phyloP scores from a whole-genome alignment of 169 alveolate species.

The Toxoplasma gondii region DNA sequence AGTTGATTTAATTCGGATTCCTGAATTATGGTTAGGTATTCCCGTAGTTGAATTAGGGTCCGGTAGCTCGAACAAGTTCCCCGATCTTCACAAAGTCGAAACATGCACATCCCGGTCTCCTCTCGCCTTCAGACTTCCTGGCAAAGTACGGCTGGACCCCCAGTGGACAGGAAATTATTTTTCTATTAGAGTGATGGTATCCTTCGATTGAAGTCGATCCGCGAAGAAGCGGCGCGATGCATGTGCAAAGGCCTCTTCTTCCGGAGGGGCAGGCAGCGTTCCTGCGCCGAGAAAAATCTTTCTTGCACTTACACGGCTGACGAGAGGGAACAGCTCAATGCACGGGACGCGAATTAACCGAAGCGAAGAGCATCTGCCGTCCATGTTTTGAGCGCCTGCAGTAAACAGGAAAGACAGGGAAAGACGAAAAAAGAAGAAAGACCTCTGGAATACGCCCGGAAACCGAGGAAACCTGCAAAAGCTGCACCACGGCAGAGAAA shows the following conservation, averaged over 20 bases:
- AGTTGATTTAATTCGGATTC: too few species aligned
- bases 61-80: too few species aligned
- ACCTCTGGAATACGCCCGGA: not conserved
- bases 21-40: too few species aligned
- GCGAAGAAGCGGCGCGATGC: not conserved
- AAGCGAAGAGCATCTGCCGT: slow-evolving; percentile 6
- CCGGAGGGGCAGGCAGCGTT: not conserved
- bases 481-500: too few species aligned
- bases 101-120: too few species aligned
- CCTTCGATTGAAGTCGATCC: too few species aligned
- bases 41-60: too few species aligned
- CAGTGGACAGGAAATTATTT: too few species aligned
- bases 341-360: slow-evolving; percentile 42
- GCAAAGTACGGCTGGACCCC: too few species aligned
- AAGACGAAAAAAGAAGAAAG: not conserved
- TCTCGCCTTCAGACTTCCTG: too few species aligned
- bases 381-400: slow-evolving; percentile 36
- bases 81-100: too few species aligned
- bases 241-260: not conserved
- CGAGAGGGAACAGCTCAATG: slow-evolving; percentile 3
- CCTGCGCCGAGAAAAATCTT: not conserved
- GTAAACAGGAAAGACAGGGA: not conserved
- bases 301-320: not conserved
- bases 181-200: too few species aligned
- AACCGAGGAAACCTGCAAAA: not conserved